Conservation (phyloP, 2,329 filamentous ascomycete species). For the Fonsecaea multimorphosa region DNA sequence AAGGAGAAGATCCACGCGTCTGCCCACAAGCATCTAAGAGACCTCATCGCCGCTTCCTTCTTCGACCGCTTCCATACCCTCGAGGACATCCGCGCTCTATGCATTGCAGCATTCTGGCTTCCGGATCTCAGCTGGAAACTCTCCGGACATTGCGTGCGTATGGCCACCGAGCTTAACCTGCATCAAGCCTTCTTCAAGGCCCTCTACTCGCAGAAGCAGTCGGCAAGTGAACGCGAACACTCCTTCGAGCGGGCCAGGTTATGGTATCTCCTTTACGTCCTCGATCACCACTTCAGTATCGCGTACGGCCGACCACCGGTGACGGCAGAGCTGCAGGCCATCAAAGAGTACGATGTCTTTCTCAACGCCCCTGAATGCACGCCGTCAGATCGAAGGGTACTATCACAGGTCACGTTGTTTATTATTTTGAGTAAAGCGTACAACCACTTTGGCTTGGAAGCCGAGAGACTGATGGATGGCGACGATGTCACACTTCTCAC, state of each 20-base stretch:
- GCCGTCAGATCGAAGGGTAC: constrained; percentile 61
- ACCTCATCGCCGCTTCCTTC: constrained; percentile 63
- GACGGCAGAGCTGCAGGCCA: constrained; percentile 63
- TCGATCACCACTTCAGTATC: constrained; percentile 70
- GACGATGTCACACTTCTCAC: constrained; percentile 50
- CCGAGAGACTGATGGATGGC: constrained; percentile 38
- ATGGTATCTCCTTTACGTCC: constrained; percentile 69
- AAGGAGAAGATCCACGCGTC: constrained; percentile 59
- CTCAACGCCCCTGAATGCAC: constrained; percentile 59
- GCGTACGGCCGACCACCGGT: constrained; percentile 65
- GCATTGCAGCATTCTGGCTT: constrained; percentile 67
- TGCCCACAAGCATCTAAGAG: constrained; percentile 64
- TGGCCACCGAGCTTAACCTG: constrained; percentile 63
- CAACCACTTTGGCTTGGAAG: constrained; percentile 63
- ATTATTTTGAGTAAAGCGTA: constrained; percentile 64
- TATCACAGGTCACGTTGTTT: constrained; percentile 65
- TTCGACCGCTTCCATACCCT: constrained; percentile 64
- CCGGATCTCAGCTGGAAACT: constrained; percentile 68
- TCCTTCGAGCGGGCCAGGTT: constrained; percentile 61
- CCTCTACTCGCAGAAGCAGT: constrained; percentile 56
- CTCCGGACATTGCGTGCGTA: constrained; percentile 64
- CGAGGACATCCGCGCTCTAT: constrained; percentile 65
- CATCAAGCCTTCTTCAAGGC: constrained; percentile 61
- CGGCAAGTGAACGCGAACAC: constrained; percentile 29
- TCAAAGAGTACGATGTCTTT: constrained; percentile 64